phyloP scores from a whole-genome alignment of 176 grass and related monocot species.

The Avena sativa region DNA sequence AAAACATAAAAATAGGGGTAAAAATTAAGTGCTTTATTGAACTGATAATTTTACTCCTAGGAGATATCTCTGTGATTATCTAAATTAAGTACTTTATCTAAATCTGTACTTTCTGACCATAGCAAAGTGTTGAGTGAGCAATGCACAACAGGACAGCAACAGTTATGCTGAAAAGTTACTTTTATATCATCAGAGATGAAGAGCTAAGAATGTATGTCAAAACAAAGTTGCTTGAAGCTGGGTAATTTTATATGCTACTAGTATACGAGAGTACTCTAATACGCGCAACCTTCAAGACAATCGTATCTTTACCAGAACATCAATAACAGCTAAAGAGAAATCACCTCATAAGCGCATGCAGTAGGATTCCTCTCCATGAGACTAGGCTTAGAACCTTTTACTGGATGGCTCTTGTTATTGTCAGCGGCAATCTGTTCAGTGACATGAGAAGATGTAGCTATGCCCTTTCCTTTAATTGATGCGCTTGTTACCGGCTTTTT shows the following conservation, averaged over 20 bases:
- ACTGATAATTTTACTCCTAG: no score
- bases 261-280: not conserved
- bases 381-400: constrained; percentile 11
- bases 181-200: not conserved
- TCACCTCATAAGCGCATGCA: constrained; percentile 44
- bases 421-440: not conserved
- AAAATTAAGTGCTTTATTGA: no score
- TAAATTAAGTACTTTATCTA: not conserved
- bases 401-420: not conserved
- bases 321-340: not conserved
- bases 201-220: constrained; percentile 14
- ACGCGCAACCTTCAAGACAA: not conserved
- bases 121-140: not conserved
- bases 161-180: not conserved
- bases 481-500: constrained; percentile 7
- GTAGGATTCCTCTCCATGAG: constrained; percentile 42
- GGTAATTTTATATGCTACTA: not conserved
- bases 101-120: not conserved
- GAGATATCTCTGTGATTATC: no score
- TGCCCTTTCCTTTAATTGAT: constrained; percentile 1
- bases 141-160: not conserved
- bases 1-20: not conserved
- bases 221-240: not conserved
- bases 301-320: not conserved
- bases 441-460: not conserved